A percentile compares a stretch with the other conserved stretches of the same genome.
These are phyloP conservation scores for Phaseolus coccineus DNA, from an alignment of 331 rosid species.

Conservation along the genomic window DNA sequence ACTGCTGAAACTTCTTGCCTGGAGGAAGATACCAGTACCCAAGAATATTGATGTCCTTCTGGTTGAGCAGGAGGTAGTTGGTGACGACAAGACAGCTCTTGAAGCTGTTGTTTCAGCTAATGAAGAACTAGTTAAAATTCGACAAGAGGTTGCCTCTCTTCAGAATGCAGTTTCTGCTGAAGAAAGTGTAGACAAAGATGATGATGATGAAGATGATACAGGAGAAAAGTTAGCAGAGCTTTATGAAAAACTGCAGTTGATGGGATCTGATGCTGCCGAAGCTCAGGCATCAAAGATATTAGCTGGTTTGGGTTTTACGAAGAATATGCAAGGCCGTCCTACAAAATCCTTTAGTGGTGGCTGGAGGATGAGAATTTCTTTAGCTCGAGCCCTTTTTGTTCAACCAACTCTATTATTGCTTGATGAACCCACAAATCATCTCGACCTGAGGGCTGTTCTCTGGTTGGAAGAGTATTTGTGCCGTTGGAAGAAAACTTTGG, in stretches of 20 bases:
- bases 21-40: constrained; percentile 94
- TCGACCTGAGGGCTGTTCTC: constrained; percentile 91
- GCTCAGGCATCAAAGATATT: constrained; percentile 92
- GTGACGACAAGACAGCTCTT: constrained; percentile 81
- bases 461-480: constrained; percentile 94
- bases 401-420: constrained; percentile 87
- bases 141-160: constrained; percentile 74
- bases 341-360: constrained; percentile 96
- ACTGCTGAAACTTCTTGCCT: constrained; percentile 80
- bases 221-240: constrained; percentile 86
- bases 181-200: constrained; percentile 53
- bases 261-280: constrained; percentile 89
- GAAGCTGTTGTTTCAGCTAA: constrained; percentile 95
- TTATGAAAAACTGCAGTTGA: constrained; percentile 68
- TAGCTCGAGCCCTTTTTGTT: constrained; percentile 93
- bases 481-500: constrained; percentile 89
- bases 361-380: constrained; percentile 94
- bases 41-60: constrained; percentile 91
- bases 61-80: constrained; percentile 94
- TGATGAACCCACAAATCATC: constrained; percentile 95
- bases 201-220: constrained; percentile 53
- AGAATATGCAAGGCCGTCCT: constrained; percentile 83
- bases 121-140: constrained; percentile 73
- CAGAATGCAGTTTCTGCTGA: constrained; percentile 58
- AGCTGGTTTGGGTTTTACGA: constrained; percentile 91